Evolutionary conservation across 768 basidiomycete genomes (phyloP).

Genomic region (Exidia glandulosa): DNA sequence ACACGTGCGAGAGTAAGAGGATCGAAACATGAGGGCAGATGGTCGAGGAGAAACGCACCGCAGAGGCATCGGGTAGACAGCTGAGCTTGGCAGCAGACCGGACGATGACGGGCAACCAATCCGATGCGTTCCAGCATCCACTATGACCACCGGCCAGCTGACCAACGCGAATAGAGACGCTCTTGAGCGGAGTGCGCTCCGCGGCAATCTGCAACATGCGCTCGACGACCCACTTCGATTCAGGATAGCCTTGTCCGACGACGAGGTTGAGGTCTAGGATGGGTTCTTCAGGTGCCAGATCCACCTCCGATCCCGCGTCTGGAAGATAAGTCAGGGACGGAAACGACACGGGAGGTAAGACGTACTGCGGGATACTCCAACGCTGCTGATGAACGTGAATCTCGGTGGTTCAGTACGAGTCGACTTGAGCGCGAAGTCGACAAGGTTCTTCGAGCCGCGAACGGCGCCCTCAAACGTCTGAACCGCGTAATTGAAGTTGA

Average conservation of each 20-base stretch:
- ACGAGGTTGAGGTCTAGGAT: neutral
- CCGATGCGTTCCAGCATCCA: constrained; percentile 29
- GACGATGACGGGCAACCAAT: constrained; percentile 37
- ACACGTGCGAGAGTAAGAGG: neutral
- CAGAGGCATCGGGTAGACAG: constrained; percentile 22
- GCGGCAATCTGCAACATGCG: constrained; percentile 26
- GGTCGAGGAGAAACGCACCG: constrained; percentile 15
- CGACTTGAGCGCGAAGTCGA: constrained; percentile 25
- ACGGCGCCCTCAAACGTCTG: constrained; percentile 33
- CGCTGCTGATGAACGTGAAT: constrained; percentile 33
- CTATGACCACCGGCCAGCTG: constrained; percentile 24
- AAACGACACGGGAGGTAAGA: neutral
- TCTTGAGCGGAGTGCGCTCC: constrained; percentile 16
- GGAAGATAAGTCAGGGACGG: neutral
- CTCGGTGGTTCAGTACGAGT: constrained; percentile 17
- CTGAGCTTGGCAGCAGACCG: constrained; percentile 20
- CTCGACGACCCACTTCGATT: constrained; percentile 30
- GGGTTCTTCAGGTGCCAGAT: neutral
- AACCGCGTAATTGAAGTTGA: constrained; percentile 32
- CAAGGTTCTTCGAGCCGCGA: constrained; percentile 26
- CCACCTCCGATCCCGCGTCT: neutral
- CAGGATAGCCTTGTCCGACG: constrained; percentile 28
- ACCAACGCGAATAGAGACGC: constrained; percentile 28
- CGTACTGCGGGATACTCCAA: constrained; percentile 23
- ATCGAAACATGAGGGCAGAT: neutral